A percentile compares a stretch with the other conserved stretches of the same genome.
phyloP scores from a whole-genome alignment of 129 eudicot genomes.

The Artemisia annua region DNA sequence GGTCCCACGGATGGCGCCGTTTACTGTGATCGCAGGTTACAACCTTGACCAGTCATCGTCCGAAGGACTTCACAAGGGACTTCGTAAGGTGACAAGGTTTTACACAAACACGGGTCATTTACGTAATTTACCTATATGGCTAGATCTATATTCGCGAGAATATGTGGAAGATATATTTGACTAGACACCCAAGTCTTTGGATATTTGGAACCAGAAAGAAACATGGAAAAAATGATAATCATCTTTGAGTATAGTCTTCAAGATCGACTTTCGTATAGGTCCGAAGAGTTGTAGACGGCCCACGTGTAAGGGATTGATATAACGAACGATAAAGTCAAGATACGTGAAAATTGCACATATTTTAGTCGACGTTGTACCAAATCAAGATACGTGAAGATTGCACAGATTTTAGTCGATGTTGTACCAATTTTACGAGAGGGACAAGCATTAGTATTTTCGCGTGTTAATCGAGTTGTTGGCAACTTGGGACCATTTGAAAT shows the following conservation, averaged over 20 bases:
- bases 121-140: too few relatives aligned
- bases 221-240: too few relatives aligned
- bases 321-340: background rate
- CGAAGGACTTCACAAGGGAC: too few relatives aligned
- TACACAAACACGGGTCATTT: too few relatives aligned
- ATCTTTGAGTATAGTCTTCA: background rate
- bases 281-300: background rate
- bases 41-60: too few relatives aligned
- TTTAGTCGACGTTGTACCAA: too few relatives aligned
- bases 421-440: background rate
- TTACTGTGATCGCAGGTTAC: too few relatives aligned
- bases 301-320: background rate
- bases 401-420: background rate
- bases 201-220: conserved; percentile 9
- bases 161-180: conserved; percentile 13
- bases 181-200: conserved; percentile 22
- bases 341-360: too few relatives aligned
- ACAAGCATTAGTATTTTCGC: background rate
- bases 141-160: conserved; percentile 1
- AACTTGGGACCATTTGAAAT: background rate
- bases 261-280: background rate
- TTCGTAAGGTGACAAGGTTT: too few relatives aligned
- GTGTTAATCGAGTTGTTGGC: background rate
- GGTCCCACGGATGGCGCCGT: too few relatives aligned
- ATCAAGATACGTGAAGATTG: conserved; percentile 1